Base-by-base conservation (phyloP, 108 stramenopile genomes). In the Schizochytrium sp. region DNA sequence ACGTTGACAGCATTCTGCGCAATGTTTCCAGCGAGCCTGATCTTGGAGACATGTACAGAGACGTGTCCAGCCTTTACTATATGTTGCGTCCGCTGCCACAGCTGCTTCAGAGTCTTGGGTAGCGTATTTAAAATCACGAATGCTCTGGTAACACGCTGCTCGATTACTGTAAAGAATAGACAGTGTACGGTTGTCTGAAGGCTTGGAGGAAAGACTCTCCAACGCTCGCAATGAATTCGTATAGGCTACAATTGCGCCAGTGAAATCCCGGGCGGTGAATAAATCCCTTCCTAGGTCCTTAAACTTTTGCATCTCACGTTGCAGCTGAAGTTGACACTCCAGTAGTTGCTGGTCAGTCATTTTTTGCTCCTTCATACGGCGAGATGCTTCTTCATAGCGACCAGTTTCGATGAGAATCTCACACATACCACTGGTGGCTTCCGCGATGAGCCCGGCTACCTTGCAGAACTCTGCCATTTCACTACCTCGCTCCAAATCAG, bases 381-480 rank as follows among this genome's bases (percentile, higher is more conserved):
- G 1, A 7, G 76, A 47, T 5, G 76, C 76, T 10, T 17, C 76
- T 40, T 83, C 76, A 53, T 83, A 83, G 2, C 76, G 76, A 47
- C 50, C 76, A 10, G 76, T 83, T 53, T 83, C 76, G 2, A 83
- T 42, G 28, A 83, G 76, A 2, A 83, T 83, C 76, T 83, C 76
- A 53, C 76, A 83, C 5, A 83, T 2, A 0, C 76, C 76, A 10
- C 50, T 55, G 28, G 76, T 17, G 13, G 76, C 47, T 40, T 83
- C 76, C 38, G 45, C 76, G 5, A 50, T 50, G 53, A 83, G 5
- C 12, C n/a, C 53, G 13, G 15, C 40, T 5, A 40, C 12, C 5
- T 15, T 8, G 64, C 64, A 83, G 50, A 53, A 83, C 47, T 83
- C 76, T 5, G 53, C 50, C 7, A 10, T 2, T 53, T 83, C 76